A percentile compares a stretch with the other conserved stretches of the same genome.
Conservation (phyloP, 495 filamentous ascomycete genomes). For the Penicillium crystallinum region DNA sequence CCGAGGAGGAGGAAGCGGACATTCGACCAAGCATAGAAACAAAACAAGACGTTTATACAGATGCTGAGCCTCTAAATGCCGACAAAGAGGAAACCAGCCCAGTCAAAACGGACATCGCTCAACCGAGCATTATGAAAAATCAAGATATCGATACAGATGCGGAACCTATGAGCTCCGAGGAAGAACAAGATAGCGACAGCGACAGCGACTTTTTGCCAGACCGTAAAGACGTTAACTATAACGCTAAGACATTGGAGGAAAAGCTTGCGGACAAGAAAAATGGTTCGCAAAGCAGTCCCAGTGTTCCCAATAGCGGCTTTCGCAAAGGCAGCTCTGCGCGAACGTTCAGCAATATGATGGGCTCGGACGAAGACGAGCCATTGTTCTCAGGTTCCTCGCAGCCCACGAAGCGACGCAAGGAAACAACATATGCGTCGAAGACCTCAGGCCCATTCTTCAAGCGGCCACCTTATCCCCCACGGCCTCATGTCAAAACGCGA, state of each 20-base stretch:
- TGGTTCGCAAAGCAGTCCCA: not conserved
- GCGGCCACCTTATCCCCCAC: not conserved
- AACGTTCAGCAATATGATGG: constrained; percentile 1
- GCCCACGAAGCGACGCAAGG: constrained; percentile 18
- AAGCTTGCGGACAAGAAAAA: constrained; percentile 15
- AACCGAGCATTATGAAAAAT: not conserved
- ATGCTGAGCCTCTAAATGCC: not conserved
- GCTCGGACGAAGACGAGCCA: constrained; percentile 12
- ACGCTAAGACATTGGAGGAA: constrained; percentile 15
- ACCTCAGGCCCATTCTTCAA: constrained; percentile 5
- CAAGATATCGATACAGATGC: constrained; percentile 24
- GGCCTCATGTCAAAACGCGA: not conserved
- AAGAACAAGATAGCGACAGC: constrained; percentile 4
- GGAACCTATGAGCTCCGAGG: constrained; percentile 20
- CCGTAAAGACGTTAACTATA: not conserved
- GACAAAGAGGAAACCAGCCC: constrained; percentile 1
- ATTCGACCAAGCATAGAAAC: not conserved
- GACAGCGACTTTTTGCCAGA: not conserved
- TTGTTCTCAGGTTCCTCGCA: constrained; percentile 15
- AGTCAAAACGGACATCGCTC: not conserved
- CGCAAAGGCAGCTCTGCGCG: constrained; percentile 1
- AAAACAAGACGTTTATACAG: not conserved
- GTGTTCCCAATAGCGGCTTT: constrained; percentile 3
- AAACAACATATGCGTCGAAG: constrained; percentile 16
- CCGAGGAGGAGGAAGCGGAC: constrained; percentile 6